Conservation (phyloP, 495 filamentous ascomycete genomes). For the Tuber umbilicatum region DNA sequence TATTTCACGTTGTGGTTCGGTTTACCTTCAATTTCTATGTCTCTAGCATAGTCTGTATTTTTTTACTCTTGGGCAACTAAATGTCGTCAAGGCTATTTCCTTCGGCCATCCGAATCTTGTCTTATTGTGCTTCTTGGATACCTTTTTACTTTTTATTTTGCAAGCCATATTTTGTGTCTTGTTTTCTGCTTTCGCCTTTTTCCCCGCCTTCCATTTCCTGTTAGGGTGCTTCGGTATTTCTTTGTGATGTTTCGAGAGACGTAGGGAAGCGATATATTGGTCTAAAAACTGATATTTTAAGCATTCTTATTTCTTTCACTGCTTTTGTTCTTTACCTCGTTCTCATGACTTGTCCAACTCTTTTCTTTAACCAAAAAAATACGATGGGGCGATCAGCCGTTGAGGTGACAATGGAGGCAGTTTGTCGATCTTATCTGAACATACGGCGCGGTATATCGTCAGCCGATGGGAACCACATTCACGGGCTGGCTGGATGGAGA, state of each 20-base stretch:
- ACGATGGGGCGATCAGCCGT: not conserved
- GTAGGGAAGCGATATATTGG: not conserved
- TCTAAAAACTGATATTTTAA: not conserved
- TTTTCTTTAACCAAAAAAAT: conserved; percentile 1
- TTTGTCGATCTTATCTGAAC: not conserved
- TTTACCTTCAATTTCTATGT: conserved; percentile 27
- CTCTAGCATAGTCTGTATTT: conserved; percentile 32
- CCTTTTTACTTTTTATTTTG: conserved; percentile 30
- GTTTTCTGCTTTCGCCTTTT: conserved; percentile 9
- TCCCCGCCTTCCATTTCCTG: not conserved
- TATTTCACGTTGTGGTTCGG: conserved; percentile 34
- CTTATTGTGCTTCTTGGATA: conserved; percentile 27
- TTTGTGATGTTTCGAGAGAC: conserved; percentile 1
- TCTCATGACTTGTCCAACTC: conserved; percentile 1
- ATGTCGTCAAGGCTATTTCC: conserved; percentile 32
- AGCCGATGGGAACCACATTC: not conserved
- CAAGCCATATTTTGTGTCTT: conserved; percentile 19
- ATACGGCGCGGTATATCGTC: not conserved
- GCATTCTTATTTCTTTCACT: conserved; percentile 3
- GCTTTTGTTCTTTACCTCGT: not conserved
- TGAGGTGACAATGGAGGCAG: not conserved
- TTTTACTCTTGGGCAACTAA: conserved; percentile 35
- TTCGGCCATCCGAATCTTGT: conserved; percentile 18
- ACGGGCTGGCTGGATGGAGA: not conserved
- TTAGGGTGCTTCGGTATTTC: conserved; percentile 1